Percentiles rank a stretch among this genome's conserved stretches.
Conservation (phyloP, 352 stramenopile genomes). For the Globisporangium viniferum region DNA sequence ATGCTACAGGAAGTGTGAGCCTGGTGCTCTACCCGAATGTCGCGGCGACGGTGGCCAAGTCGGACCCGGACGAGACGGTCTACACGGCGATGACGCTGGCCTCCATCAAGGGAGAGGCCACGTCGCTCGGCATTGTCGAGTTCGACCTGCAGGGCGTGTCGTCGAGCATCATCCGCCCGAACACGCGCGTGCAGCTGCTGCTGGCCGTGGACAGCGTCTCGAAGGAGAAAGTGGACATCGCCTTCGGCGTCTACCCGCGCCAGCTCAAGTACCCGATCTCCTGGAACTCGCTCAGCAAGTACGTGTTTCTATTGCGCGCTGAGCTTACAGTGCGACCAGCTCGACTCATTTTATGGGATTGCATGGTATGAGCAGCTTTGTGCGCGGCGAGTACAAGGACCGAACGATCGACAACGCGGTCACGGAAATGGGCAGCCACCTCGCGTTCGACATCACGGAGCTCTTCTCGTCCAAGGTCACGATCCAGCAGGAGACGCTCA, state of each 20-base stretch:
- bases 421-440: constrained; percentile 53
- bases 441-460: constrained; percentile 83
- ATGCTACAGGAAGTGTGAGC: constrained; percentile 29
- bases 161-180: constrained; percentile 51
- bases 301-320: constrained; percentile 13
- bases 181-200: constrained; percentile 69
- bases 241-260: constrained; percentile 37
- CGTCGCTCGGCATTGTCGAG: constrained; percentile 64
- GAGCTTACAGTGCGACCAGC: background rate
- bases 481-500: constrained; percentile 38
- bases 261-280: constrained; percentile 56
- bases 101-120: constrained; percentile 38
- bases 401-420: constrained; percentile 52
- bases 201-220: constrained; percentile 62
- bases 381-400: constrained; percentile 34
- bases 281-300: constrained; percentile 52
- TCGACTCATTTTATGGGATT: background rate
- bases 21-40: constrained; percentile 60
- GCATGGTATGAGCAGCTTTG: constrained; percentile 17
- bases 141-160: constrained; percentile 69
- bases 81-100: constrained; percentile 60
- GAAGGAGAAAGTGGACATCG: constrained; percentile 46
- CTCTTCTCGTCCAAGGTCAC: constrained; percentile 53
- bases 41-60: constrained; percentile 54
- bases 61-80: constrained; percentile 32